Evolutionary conservation across 257 asterid genomes (phyloP).

Genomic region (Capsicum baccatum): DNA sequence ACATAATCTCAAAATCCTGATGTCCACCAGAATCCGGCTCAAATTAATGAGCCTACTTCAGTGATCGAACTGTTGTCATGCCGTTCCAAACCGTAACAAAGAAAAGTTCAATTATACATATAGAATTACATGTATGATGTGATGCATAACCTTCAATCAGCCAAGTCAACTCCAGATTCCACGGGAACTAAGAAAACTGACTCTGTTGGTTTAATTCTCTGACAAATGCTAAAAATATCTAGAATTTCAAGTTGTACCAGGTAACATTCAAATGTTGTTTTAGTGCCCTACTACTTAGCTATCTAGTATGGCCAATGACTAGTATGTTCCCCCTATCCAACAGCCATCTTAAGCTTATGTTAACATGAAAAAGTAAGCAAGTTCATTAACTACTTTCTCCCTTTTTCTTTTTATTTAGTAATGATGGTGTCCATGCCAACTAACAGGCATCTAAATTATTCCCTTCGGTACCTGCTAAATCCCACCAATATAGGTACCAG

Average conservation of each 20-base stretch:
- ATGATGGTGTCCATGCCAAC: background rate
- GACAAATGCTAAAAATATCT: background rate
- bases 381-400: background rate
- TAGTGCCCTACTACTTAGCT: background rate
- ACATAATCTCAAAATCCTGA: background rate
- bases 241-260: slow-evolving; percentile 8
- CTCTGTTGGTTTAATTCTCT: slow-evolving; percentile 14
- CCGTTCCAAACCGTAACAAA: background rate
- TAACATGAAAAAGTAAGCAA: slow-evolving; percentile 1
- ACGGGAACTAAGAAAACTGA: background rate
- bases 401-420: background rate
- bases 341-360: background rate
- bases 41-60: slow-evolving; percentile 1
- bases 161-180: background rate
- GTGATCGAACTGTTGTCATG: background rate
- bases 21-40: background rate
- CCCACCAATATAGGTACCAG: background rate
- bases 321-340: background rate
- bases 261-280: slow-evolving; percentile 7
- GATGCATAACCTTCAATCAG: slow-evolving; percentile 10
- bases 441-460: background rate
- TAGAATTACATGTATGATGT: slow-evolving; percentile 11
- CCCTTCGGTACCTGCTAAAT: background rate
- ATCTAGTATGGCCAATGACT: slow-evolving; percentile 3
- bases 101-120: background rate